Evolutionary conservation across 1,284 basidiomycete species (phyloP).

Genomic region (Gymnopus androsaceus): DNA sequence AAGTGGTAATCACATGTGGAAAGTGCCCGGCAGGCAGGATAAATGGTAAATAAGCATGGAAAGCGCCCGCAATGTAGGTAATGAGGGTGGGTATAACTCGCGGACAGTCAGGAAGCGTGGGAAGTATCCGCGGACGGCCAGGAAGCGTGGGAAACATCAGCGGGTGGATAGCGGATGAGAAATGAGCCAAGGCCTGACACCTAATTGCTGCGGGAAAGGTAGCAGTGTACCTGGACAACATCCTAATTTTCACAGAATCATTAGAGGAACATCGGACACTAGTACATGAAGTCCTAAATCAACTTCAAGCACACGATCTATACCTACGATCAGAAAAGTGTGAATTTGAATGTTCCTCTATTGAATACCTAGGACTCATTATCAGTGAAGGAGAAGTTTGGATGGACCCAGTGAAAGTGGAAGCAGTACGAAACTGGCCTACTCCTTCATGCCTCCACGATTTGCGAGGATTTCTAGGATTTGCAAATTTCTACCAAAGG

Average conservation of each 20-base stretch:
- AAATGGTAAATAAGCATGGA: too few species aligned
- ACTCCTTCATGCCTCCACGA: constrained; percentile 30
- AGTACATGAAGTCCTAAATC: background rate
- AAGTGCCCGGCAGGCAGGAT: too few species aligned
- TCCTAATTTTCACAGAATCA: constrained; percentile 3
- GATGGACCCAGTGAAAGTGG: constrained; percentile 35
- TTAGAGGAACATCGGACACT: background rate
- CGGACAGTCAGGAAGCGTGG: too few species aligned
- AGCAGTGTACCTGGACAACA: background rate
- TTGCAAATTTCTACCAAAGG: constrained; percentile 36
- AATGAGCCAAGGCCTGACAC: too few species aligned
- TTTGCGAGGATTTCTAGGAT: constrained; percentile 36
- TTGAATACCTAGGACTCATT: constrained; percentile 38
- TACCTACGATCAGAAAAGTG: background rate
- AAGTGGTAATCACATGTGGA: too few species aligned
- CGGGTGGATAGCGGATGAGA: too few species aligned
- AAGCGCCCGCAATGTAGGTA: too few species aligned
- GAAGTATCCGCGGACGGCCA: too few species aligned
- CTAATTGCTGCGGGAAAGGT: background rate
- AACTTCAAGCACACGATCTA: background rate
- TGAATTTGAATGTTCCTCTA: background rate
- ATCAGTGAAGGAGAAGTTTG: constrained; percentile 27
- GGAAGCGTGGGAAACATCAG: too few species aligned
- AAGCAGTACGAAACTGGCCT: constrained; percentile 31
- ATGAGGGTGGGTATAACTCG: too few species aligned